These are phyloP conservation scores for Borealophlyctis nickersoniae DNA, from an alignment of 192 early-diverging fungal genomes.

Conservation along the genomic window DNA sequence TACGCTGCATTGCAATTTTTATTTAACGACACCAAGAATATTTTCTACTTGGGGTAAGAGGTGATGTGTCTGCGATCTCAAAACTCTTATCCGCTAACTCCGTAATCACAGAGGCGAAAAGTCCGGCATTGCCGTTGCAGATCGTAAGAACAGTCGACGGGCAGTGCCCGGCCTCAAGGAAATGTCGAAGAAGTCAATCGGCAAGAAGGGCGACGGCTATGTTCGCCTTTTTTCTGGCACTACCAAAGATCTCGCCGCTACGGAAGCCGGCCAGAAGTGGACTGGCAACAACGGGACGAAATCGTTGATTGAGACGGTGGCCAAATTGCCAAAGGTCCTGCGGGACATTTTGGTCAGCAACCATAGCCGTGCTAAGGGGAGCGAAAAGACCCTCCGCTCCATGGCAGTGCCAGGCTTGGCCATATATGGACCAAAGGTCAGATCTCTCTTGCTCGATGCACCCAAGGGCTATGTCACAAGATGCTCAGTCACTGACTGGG, in stretches of 20 bases:
- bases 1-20: conserved; percentile 5
- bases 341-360: conserved; percentile 14
- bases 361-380: background rate
- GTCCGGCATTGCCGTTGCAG: conserved; percentile 2
- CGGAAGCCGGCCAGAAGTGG: conserved; percentile 9
- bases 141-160: conserved; percentile 4
- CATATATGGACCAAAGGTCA: conserved; percentile 4
- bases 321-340: conserved; percentile 11
- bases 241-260: conserved; percentile 8
- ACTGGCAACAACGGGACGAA: background rate
- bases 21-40: conserved; percentile 7
- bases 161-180: background rate
- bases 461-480: conserved; percentile 4
- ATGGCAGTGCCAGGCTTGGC: conserved; percentile 18
- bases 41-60: conserved; percentile 8
- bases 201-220: conserved; percentile 19
- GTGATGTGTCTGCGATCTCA: background rate
- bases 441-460: conserved; percentile 1
- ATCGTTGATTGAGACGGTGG: background rate
- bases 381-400: background rate
- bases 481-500: conserved; percentile 1
- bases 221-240: background rate
- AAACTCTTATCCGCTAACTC: background rate
- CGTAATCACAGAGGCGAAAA: conserved; percentile 3
- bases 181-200: background rate